These are phyloP conservation scores for Elongisporangium undulatum DNA, from an alignment of 352 stramenopile genomes.

Conservation along the genomic window DNA sequence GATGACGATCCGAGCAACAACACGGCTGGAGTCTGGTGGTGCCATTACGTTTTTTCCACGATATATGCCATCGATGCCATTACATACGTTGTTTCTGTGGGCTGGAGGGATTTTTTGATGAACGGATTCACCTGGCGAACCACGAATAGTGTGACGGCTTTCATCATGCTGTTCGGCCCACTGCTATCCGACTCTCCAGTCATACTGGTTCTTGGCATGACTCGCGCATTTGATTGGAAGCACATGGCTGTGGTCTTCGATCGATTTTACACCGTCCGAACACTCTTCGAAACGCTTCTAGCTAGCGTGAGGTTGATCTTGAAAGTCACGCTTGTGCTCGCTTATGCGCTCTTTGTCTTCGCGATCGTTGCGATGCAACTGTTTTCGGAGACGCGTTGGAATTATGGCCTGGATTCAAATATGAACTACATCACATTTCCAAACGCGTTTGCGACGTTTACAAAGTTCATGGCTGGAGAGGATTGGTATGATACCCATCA, in stretches of 20 bases:
- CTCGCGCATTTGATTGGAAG: constrained; percentile 78
- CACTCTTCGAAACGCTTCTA: constrained; percentile 70
- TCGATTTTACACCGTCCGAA: constrained; percentile 56
- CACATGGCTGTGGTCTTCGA: constrained; percentile 79
- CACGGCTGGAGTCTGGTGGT: constrained; percentile 51
- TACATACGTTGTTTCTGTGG: constrained; percentile 64
- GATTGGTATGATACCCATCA: constrained; percentile 82
- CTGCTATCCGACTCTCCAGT: constrained; percentile 56
- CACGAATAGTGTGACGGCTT: constrained; percentile 65
- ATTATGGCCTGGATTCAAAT: constrained; percentile 64
- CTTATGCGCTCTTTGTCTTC: constrained; percentile 81
- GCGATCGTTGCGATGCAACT: constrained; percentile 79
- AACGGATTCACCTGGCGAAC: constrained; percentile 81
- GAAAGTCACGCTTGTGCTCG: constrained; percentile 78
- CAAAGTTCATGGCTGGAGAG: constrained; percentile 80
- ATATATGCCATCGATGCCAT: constrained; percentile 73
- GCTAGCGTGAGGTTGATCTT: constrained; percentile 61
- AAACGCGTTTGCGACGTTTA: constrained; percentile 61
- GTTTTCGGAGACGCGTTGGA: constrained; percentile 77
- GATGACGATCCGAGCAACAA: constrained; percentile 23
- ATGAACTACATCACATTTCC: constrained; percentile 79
- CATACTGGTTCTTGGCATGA: constrained; percentile 72
- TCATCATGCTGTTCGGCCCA: constrained; percentile 71
- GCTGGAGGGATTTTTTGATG: constrained; percentile 80
- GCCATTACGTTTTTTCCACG: constrained; percentile 76